phyloP scores from a whole-genome alignment of 140 eudicot genomes.

The Flaveria floridana region DNA sequence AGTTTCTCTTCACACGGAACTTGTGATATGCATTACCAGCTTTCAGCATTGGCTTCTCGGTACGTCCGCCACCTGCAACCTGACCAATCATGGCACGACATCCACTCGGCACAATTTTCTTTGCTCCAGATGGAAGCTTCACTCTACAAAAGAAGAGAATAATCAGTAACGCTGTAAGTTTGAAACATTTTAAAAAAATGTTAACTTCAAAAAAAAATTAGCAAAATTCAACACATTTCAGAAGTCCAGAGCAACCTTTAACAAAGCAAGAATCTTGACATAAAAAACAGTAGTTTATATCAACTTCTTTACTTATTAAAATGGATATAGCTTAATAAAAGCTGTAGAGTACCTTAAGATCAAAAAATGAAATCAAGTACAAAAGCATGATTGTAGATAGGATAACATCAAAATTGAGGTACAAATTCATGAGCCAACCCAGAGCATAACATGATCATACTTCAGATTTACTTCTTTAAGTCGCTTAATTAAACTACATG shows the following conservation, averaged over 20 bases:
- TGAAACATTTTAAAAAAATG: too few relatives aligned
- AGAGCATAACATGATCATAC: not conserved
- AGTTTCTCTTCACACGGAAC: slow-evolving; percentile 80
- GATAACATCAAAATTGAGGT: not conserved
- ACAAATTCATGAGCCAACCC: not conserved
- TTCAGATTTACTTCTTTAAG: not conserved
- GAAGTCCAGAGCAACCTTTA: not conserved
- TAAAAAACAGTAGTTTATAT: not conserved
- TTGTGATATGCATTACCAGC: slow-evolving; percentile 92
- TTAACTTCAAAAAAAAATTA: not conserved
- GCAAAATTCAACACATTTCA: not conserved
- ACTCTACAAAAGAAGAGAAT: slow-evolving; percentile 36
- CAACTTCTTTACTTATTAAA: too few relatives aligned
- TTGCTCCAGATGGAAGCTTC: slow-evolving; percentile 87
- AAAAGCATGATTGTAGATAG: not conserved
- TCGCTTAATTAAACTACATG: not conserved
- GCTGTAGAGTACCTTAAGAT: too few relatives aligned
- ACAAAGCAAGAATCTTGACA: not conserved
- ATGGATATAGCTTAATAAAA: too few relatives aligned
- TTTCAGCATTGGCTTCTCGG: slow-evolving; percentile 75
- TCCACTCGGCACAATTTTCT: slow-evolving; percentile 81
- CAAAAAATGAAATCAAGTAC: not conserved
- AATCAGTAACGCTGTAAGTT: not conserved
- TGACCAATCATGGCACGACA: slow-evolving; percentile 90
- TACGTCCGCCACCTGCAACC: slow-evolving; percentile 91